These are phyloP conservation scores for Acephala macrosclerotiorum DNA, from an alignment of 2,329 filamentous ascomycete genomes.

Conservation along the genomic window DNA sequence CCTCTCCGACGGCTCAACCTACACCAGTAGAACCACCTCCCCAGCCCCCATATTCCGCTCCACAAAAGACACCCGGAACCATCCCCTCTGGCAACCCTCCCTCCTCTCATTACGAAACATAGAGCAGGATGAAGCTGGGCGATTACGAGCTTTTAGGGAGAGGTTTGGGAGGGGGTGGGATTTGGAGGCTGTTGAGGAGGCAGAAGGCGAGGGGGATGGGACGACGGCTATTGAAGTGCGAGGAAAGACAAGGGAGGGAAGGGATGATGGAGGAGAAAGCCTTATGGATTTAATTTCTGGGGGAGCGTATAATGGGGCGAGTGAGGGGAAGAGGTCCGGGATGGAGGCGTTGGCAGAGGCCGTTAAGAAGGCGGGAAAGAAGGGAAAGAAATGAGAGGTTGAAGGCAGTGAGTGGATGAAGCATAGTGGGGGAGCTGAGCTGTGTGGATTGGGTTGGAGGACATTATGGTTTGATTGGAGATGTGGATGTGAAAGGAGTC, in stretches of 20 bases:
- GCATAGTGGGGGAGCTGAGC: neutral
- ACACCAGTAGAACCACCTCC: slow-evolving; percentile 78
- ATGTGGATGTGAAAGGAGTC: neutral
- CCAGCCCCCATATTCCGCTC: slow-evolving; percentile 66
- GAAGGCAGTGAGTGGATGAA: neutral
- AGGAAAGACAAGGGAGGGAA: slow-evolving; percentile 44
- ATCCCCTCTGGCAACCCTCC: slow-evolving; percentile 88
- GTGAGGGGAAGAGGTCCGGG: neutral
- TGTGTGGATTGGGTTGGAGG: neutral
- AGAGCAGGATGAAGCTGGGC: slow-evolving; percentile 94
- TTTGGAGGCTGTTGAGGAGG: slow-evolving; percentile 50
- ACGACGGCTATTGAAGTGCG: slow-evolving; percentile 45
- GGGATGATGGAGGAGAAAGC: slow-evolving; percentile 54
- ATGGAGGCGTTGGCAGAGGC: no score
- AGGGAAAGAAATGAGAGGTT: slow-evolving; percentile 14
- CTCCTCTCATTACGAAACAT: slow-evolving; percentile 83
- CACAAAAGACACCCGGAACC: slow-evolving; percentile 87
- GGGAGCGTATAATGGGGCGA: slow-evolving; percentile 38
- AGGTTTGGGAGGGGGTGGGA: slow-evolving; percentile 89
- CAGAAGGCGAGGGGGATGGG: no score
- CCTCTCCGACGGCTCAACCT: slow-evolving; percentile 89
- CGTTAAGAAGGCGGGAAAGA: neutral
- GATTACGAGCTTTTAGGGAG: slow-evolving; percentile 83
- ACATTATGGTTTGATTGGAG: neutral
- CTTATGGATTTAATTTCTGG: slow-evolving; percentile 63